A percentile compares a stretch with the other conserved stretches of the same genome.
These are phyloP conservation scores for Botrytis pseudocinerea DNA, from an alignment of 2,329 filamentous ascomycete species.

Conservation along the genomic window DNA sequence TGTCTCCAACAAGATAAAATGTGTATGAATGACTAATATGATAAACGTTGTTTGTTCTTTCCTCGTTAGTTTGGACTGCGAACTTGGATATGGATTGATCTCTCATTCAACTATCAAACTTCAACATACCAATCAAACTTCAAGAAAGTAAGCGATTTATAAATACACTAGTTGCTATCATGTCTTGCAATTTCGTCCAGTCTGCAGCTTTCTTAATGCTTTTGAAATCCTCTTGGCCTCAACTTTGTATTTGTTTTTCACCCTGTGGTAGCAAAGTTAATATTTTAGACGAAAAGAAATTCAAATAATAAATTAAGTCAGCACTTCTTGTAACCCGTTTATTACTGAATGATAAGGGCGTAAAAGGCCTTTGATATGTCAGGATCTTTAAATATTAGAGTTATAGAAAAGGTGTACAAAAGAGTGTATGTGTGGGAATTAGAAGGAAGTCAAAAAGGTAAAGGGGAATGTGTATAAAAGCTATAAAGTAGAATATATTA, in stretches of 20 bases:
- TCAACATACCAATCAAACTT: not conserved
- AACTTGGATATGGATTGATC: not conserved
- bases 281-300: too few relatives aligned
- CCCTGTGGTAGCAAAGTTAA: too few relatives aligned
- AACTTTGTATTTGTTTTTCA: not conserved
- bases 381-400: too few relatives aligned
- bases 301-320: too few relatives aligned
- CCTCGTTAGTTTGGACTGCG: not conserved
- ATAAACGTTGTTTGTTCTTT: not conserved
- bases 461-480: too few relatives aligned
- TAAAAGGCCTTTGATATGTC: too few relatives aligned
- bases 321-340: too few relatives aligned
- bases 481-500: too few relatives aligned
- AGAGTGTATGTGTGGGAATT: too few relatives aligned
- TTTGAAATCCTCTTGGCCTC: not conserved
- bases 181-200: not conserved
- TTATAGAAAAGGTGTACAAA: too few relatives aligned
- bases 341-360: too few relatives aligned
- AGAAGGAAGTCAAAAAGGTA: too few relatives aligned
- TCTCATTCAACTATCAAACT: not conserved
- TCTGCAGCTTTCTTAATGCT: not conserved
- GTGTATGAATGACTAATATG: not conserved
- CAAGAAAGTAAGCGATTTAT: fast-evolving
- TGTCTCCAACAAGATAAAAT: not conserved
- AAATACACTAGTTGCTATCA: not conserved